phyloP scores from a whole-genome alignment of 306 rosid species.

The Inga laurina region DNA sequence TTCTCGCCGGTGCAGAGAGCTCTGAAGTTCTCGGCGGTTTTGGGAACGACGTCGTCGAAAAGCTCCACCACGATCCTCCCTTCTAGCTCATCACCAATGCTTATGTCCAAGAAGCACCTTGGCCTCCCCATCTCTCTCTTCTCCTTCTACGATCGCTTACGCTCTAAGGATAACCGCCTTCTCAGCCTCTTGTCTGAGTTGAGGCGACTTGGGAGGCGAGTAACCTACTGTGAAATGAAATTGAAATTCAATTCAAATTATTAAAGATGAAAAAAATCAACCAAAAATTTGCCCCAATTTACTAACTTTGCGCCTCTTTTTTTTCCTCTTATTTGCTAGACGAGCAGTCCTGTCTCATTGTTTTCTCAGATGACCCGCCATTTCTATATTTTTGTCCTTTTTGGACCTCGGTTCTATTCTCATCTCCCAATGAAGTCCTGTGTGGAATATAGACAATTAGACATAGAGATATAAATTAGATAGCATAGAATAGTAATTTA shows the following conservation, averaged over 20 bases:
- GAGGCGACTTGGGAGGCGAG: too few relatives aligned
- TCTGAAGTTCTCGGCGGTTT: constrained; percentile 79
- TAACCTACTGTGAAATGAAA: neutral
- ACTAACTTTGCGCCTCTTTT: neutral
- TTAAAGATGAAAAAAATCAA: too few relatives aligned
- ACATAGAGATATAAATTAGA: neutral
- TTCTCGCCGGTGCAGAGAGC: constrained; percentile 82
- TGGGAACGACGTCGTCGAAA: constrained; percentile 71
- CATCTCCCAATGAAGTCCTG: neutral
- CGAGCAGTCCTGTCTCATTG: neutral
- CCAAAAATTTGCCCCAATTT: too few relatives aligned
- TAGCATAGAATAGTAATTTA: neutral
- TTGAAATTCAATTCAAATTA: too few relatives aligned
- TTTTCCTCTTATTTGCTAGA: too few relatives aligned
- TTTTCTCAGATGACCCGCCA: neutral
- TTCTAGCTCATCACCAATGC: constrained; percentile 85
- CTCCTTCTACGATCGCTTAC: neutral
- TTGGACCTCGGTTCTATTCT: neutral
- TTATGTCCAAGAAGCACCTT: constrained; percentile 77
- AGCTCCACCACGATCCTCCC: constrained; percentile 85
- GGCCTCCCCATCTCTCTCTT: constrained; percentile 43
- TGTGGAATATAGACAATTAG: neutral
- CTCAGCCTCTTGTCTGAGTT: too few relatives aligned
- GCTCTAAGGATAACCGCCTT: neutral
- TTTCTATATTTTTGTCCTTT: neutral